These are phyloP conservation scores for Fraxinus greggii DNA, from an alignment of 305 asterid genomes.

Conservation along the genomic window DNA sequence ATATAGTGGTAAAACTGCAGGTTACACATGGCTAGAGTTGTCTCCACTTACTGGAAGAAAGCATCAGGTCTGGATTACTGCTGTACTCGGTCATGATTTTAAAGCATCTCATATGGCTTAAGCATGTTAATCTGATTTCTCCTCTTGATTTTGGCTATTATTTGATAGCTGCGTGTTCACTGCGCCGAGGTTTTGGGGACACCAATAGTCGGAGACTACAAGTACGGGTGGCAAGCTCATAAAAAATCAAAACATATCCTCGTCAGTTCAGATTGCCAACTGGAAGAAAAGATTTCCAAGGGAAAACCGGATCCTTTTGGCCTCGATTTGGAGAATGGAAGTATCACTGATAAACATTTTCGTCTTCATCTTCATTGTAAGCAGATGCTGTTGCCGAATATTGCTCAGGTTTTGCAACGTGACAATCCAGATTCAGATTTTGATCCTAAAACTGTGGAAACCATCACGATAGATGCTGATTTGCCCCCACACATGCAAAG, in stretches of 20 bases:
- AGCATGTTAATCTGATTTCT: neutral
- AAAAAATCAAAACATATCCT: constrained; percentile 45
- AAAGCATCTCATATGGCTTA: neutral
- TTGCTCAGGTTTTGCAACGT: constrained; percentile 46
- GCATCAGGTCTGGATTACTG: constrained; percentile 63
- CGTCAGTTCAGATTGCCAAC: constrained; percentile 23
- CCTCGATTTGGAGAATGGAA: constrained; percentile 58
- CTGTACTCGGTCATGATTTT: neutral
- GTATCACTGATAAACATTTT: constrained; percentile 58
- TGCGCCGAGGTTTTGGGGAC: constrained; percentile 95
- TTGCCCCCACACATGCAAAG: constrained; percentile 80
- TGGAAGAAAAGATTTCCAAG: constrained; percentile 23
- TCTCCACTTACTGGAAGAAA: constrained; percentile 90
- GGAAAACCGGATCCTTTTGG: constrained; percentile 31
- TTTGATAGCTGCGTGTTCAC: constrained; percentile 79
- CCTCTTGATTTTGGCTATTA: constrained; percentile 11
- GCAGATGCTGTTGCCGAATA: constrained; percentile 70
- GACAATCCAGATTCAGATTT: constrained; percentile 32
- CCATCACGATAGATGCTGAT: constrained; percentile 57
- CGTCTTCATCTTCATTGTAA: constrained; percentile 89
- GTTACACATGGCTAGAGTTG: constrained; percentile 84
- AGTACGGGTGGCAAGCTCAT: constrained; percentile 94
- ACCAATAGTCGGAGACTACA: constrained; percentile 94
- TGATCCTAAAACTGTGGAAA: constrained; percentile 33
- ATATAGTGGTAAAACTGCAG: constrained; percentile 42